Conservation (phyloP, 345 rosid genomes). For the Citrus australasica region DNA sequence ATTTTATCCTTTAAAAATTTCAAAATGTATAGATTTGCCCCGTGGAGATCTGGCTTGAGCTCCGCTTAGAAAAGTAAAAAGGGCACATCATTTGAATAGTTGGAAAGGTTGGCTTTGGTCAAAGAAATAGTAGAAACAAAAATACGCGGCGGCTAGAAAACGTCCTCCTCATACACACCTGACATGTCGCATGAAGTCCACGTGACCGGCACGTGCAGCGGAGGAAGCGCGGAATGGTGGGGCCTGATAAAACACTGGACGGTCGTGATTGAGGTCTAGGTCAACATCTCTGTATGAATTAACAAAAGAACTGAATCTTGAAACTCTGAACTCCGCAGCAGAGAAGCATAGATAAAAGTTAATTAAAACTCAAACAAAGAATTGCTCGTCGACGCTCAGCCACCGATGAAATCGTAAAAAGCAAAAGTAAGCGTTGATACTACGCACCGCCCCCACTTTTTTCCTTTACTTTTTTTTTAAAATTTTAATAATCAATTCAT, state of each 20-base stretch:
- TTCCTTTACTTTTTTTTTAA: too few relatives aligned
- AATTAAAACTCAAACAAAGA: too few relatives aligned
- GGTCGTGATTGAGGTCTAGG: not conserved
- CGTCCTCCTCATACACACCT: not conserved
- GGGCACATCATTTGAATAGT: too few relatives aligned
- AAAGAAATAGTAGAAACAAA: not conserved
- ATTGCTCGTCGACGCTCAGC: not conserved
- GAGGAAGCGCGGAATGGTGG: not conserved
- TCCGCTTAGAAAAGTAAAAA: too few relatives aligned
- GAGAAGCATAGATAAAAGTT: too few relatives aligned
- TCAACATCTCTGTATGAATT: too few relatives aligned
- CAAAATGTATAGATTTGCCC: too few relatives aligned
- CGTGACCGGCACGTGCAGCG: not conserved
- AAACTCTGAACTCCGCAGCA: too few relatives aligned
- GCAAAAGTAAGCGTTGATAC: constrained; percentile 22
- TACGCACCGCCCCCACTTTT: constrained; percentile 31
- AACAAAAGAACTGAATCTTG: too few relatives aligned
- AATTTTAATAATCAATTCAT: too few relatives aligned
- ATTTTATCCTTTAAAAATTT: too few relatives aligned
- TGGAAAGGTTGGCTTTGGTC: not conserved
- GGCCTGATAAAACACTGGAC: not conserved
- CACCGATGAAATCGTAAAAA: not conserved
- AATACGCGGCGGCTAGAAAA: constrained; percentile 20
- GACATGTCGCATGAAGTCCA: not conserved
- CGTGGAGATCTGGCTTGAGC: too few relatives aligned